Evolutionary conservation across 352 stramenopile species (phyloP), one percentile per base, ranked within the genome.

Genomic region (Globisporangium orthogonon): DNA sequence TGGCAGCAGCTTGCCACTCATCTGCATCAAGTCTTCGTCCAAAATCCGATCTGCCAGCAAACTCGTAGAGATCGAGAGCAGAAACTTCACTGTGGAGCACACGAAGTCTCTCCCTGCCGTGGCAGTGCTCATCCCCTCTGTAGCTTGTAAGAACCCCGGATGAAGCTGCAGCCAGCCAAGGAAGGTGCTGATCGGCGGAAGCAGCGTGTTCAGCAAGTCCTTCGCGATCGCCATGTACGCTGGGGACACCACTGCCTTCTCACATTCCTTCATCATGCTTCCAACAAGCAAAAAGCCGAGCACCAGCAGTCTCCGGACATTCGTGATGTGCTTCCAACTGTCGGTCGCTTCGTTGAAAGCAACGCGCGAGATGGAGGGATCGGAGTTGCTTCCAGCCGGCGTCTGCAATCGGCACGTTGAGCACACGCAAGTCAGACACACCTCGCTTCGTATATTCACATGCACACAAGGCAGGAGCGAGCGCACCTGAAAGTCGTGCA

Each of bases 151-250:
- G 18, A 73, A 66, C 65, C 65, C 73, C 33, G 60, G 53, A 29
- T 82, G 74, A 10, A 57, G 18, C 9, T 68, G 60, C 13, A 83
- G 64, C 76, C 76, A 86, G 31, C 73, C 61, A 41, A 82, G 40
- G 13, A 62, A 74, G 28, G 72, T 52, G 35, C 58, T 83, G 28
- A 80, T 50, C 14, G 70, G 54, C 18, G 76, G 69, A 41, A 83
- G 51, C 17, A 81, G 39, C 41, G 65, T 61, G 33, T 81, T 73
- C n/a, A 62, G 46, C 13, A 82, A 62, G 14, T 57, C 48, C n/a
- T 67, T 48, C 0, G 55, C 46, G 4, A 50, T 29, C 17, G 35
- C 45, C 39, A 66, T 52, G 29, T 65, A 51, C 49, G 33, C 46
- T 9, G 59, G 33, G 0, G 31, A 29, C 23, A 61, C 41, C 0